Conservation (phyloP, 2,329 filamentous ascomycete species). For the Phialophora chinensis region DNA sequence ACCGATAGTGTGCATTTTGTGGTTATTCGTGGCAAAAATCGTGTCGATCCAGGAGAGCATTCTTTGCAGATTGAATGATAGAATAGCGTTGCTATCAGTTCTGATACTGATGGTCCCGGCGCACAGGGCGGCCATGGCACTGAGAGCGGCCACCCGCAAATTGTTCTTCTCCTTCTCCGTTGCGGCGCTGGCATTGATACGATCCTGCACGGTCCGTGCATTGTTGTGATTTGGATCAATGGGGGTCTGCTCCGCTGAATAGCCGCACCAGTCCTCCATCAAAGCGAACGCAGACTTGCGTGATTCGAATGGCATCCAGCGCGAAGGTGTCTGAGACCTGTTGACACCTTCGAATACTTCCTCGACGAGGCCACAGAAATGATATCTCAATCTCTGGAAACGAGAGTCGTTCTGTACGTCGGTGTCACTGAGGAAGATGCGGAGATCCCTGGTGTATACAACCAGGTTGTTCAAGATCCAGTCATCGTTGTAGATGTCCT, state of each 20-base stretch:
- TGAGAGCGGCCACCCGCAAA: slow-evolving; percentile 84
- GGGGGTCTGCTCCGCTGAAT: slow-evolving; percentile 87
- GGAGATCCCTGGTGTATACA: slow-evolving; percentile 87
- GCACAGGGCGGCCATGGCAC: slow-evolving; percentile 93
- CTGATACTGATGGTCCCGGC: slow-evolving; percentile 79
- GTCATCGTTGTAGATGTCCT: slow-evolving; percentile 81
- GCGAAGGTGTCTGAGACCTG: slow-evolving; percentile 78
- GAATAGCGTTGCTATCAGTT: slow-evolving; percentile 82
- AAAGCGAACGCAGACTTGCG: slow-evolving; percentile 92
- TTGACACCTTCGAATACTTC: slow-evolving; percentile 92
- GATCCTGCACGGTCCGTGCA: slow-evolving; percentile 57
- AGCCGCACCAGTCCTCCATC: slow-evolving; percentile 99
- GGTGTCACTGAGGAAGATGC: slow-evolving; percentile 91
- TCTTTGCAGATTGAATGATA: slow-evolving; percentile 89
- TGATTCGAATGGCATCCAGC: slow-evolving; percentile 98
- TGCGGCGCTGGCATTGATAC: slow-evolving; percentile 80
- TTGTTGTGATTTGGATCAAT: slow-evolving; percentile 74
- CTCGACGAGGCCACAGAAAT: slow-evolving; percentile 94
- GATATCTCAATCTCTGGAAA: slow-evolving; percentile 86
- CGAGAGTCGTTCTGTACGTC: slow-evolving; percentile 95
- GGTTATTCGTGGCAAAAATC: slow-evolving; percentile 90
- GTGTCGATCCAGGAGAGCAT: slow-evolving; percentile 96
- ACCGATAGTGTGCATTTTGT: slow-evolving; percentile 89
- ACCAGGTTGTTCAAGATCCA: slow-evolving; percentile 90
- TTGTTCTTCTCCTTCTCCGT: slow-evolving; percentile 98